These are phyloP conservation scores for Begonia loranthoides DNA, from an alignment of 306 rosid genomes.

Conservation along the genomic window DNA sequence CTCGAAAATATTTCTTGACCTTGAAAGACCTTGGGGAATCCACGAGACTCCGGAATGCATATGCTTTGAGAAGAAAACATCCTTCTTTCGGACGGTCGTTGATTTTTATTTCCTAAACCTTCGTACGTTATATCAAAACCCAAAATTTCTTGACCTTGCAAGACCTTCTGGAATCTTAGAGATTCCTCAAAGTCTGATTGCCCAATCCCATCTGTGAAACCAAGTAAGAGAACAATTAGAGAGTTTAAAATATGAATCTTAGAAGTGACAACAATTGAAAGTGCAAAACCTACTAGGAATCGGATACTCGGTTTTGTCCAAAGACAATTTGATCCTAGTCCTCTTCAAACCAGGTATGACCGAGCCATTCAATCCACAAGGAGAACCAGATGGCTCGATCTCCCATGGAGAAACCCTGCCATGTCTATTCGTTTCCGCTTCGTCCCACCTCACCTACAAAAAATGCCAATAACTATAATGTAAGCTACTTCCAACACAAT, in stretches of 20 bases:
- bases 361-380: slow-evolving; percentile 40
- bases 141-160: slow-evolving; percentile 99
- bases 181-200: slow-evolving; percentile 91
- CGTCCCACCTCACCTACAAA: slow-evolving; percentile 94
- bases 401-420: slow-evolving; percentile 99
- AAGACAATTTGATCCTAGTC: slow-evolving; percentile 51
- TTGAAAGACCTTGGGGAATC: slow-evolving; percentile 99
- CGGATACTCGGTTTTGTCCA: slow-evolving; percentile 51
- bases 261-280: slow-evolving; percentile 1
- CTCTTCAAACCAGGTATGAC: slow-evolving; percentile 71
- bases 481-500: no score
- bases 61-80: slow-evolving; percentile 47
- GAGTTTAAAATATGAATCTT: neutral
- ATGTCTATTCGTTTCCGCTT: slow-evolving; percentile 47
- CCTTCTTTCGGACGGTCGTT: slow-evolving; percentile 43
- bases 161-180: slow-evolving; percentile 95
- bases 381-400: slow-evolving; percentile 73
- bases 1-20: slow-evolving; percentile 96
- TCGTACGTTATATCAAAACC: slow-evolving; percentile 50
- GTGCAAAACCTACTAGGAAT: slow-evolving; percentile 40
- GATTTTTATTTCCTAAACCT: slow-evolving; percentile 34
- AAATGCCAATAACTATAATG: neutral
- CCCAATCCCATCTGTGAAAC: slow-evolving; percentile 66
- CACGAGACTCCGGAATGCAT: slow-evolving; percentile 70
- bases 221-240: slow-evolving; percentile 2